Conservation (phyloP, 495 filamentous ascomycete species). For the Xylaria venustula region DNA sequence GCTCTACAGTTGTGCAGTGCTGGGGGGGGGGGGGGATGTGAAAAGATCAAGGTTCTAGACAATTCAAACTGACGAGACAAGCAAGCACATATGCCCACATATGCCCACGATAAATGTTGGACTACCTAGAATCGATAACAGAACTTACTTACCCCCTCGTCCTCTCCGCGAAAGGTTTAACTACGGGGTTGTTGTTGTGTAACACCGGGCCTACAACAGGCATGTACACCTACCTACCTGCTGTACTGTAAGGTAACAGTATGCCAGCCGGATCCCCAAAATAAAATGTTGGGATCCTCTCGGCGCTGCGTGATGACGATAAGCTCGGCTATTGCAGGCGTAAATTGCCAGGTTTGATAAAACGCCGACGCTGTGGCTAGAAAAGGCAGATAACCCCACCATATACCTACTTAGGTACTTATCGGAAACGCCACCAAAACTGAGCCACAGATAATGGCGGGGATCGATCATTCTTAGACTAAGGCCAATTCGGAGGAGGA, state of each 20-base stretch:
- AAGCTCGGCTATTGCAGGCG: conserved; percentile 1
- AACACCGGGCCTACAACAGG: neutral
- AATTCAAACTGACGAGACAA: neutral
- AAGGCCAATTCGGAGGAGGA: neutral
- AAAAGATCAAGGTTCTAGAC: neutral
- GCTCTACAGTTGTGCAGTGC: neutral
- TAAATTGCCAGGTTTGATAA: neutral
- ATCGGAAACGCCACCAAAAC: too few species aligned
- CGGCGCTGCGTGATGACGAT: conserved; percentile 13
- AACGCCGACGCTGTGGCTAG: neutral
- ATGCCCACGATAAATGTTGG: neutral
- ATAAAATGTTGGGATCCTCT: conserved; percentile 8
- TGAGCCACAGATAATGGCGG: too few species aligned
- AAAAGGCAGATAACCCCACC: neutral
- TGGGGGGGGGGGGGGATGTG: neutral
- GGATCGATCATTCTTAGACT: too few species aligned
- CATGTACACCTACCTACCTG: too few species aligned
- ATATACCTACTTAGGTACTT: too few species aligned
- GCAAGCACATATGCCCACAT: too few species aligned
- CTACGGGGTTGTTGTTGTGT: neutral
- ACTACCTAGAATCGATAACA: neutral
- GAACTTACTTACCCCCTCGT: neutral
- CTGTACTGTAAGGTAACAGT: too few species aligned
- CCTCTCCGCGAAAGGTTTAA: neutral
- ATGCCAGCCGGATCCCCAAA: conserved; percentile 1